These are phyloP conservation scores for Euphorbia schlechtendalii DNA, from an alignment of 441 rosid species.

Conservation along the genomic window DNA sequence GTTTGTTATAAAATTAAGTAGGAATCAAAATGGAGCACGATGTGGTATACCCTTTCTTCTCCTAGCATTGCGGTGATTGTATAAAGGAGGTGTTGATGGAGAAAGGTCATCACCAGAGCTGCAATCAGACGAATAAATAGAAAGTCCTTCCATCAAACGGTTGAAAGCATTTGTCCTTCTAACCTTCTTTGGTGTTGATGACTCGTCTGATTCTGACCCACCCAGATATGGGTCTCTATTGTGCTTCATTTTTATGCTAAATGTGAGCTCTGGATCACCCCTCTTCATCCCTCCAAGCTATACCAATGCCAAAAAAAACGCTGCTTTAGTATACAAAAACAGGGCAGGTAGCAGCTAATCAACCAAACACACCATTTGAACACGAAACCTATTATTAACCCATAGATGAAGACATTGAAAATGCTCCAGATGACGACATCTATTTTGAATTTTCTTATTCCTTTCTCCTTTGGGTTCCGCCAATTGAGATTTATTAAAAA, in stretches of 20 bases:
- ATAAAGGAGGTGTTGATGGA: constrained; percentile 64
- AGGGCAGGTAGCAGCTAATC: background rate
- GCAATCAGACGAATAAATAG: constrained; percentile 35
- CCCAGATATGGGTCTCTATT: constrained; percentile 30
- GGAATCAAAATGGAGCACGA: constrained; percentile 58
- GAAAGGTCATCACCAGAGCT: constrained; percentile 32
- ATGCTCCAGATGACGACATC: background rate
- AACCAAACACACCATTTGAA: background rate
- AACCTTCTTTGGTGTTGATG: constrained; percentile 62
- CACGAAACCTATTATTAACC: background rate
- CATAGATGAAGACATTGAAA: background rate
- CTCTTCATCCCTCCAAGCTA: constrained; percentile 67
- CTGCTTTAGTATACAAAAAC: background rate
- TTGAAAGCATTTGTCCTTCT: constrained; percentile 44
- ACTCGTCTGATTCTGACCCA: constrained; percentile 46
- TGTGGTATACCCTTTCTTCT: constrained; percentile 78
- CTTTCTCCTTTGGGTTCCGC: background rate
- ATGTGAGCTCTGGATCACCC: constrained; percentile 53
- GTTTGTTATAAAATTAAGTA: background rate
- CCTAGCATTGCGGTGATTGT: constrained; percentile 57
- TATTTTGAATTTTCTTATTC: background rate
- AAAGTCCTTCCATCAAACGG: constrained; percentile 50
- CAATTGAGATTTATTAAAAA: background rate
- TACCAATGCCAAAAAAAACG: background rate
- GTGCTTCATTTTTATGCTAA: constrained; percentile 44